phyloP scores from a whole-genome alignment of 2,329 filamentous ascomycete species.

The Clarireedia paspali region DNA sequence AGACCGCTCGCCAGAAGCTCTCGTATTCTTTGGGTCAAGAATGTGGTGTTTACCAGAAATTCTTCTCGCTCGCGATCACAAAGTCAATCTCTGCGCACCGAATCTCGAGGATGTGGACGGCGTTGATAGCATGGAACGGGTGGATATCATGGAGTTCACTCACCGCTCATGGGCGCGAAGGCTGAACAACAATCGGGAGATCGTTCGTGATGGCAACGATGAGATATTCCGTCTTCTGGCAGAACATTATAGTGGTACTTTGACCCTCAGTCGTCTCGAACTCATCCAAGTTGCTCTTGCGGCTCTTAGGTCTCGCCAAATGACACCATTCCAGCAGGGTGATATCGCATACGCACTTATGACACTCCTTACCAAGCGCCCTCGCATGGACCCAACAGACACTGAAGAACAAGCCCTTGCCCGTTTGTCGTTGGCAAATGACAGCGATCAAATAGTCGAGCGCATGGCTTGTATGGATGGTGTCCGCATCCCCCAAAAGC shows the following conservation, averaged over 20 bases:
- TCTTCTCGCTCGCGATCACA: slow-evolving; percentile 9
- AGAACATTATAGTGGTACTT: slow-evolving; percentile 6
- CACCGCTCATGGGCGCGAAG: slow-evolving; percentile 8
- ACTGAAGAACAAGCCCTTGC: slow-evolving; percentile 28
- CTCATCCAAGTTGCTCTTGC: slow-evolving; percentile 5
- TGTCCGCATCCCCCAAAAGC: background rate
- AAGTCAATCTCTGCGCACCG: slow-evolving; percentile 5
- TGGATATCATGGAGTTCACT: slow-evolving; percentile 11
- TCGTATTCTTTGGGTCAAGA: slow-evolving; percentile 9
- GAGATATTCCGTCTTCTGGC: slow-evolving; percentile 8
- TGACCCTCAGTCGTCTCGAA: slow-evolving; percentile 6
- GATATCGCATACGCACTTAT: slow-evolving; percentile 31
- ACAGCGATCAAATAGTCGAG: slow-evolving; percentile 29
- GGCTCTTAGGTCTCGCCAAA: slow-evolving; percentile 6
- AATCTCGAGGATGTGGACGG: background rate
- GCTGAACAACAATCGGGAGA: background rate
- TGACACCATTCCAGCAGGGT: slow-evolving; percentile 12
- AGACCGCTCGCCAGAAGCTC: background rate
- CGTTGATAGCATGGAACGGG: slow-evolving; percentile 3
- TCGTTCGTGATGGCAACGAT: slow-evolving; percentile 5
- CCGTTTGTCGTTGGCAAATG: slow-evolving; percentile 28
- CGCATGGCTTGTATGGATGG: slow-evolving; percentile 23
- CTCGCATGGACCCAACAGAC: slow-evolving; percentile 21
- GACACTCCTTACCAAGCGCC: slow-evolving; percentile 26
- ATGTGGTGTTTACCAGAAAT: slow-evolving; percentile 10